These are phyloP conservation scores for Irpex sp. DNA, from an alignment of 1,284 basidiomycete genomes.

Conservation along the genomic window DNA sequence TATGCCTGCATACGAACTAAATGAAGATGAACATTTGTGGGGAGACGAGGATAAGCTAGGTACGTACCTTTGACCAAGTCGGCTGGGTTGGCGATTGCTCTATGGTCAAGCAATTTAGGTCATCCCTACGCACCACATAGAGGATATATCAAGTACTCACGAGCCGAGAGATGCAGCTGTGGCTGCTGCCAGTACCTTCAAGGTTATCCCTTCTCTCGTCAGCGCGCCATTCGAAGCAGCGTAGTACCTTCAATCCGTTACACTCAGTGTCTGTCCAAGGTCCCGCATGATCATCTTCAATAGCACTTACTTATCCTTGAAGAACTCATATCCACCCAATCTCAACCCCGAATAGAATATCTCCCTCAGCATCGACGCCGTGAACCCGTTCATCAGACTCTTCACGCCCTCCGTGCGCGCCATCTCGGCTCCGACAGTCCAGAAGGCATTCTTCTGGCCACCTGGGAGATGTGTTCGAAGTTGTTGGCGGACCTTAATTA, in stretches of 20 bases:
- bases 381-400: conserved; percentile 32
- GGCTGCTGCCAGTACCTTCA: conserved; percentile 33
- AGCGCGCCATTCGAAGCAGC: conserved; percentile 25
- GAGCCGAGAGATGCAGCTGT: conserved; percentile 34
- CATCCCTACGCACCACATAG: neutral
- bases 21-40: neutral
- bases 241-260: conserved; percentile 18
- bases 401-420: conserved; percentile 29
- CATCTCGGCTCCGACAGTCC: conserved; percentile 33
- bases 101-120: conserved; percentile 7
- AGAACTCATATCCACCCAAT: conserved; percentile 36
- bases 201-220: conserved; percentile 28
- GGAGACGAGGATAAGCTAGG: neutral
- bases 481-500: conserved; percentile 35
- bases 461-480: conserved; percentile 31
- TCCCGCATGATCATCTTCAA: neutral
- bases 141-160: conserved; percentile 15
- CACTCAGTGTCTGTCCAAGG: neutral
- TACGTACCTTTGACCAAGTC: conserved; percentile 34
- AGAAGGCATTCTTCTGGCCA: conserved; percentile 29
- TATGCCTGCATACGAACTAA: conserved; percentile 38
- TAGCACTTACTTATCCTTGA: conserved; percentile 33
- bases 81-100: conserved; percentile 35
- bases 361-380: conserved; percentile 35
- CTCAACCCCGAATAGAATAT: conserved; percentile 34